Percentiles rank a stretch among this genome's conserved stretches.
phyloP scores from a whole-genome alignment of 805 yeast genomes.

The Maudiozyma turicensis region DNA sequence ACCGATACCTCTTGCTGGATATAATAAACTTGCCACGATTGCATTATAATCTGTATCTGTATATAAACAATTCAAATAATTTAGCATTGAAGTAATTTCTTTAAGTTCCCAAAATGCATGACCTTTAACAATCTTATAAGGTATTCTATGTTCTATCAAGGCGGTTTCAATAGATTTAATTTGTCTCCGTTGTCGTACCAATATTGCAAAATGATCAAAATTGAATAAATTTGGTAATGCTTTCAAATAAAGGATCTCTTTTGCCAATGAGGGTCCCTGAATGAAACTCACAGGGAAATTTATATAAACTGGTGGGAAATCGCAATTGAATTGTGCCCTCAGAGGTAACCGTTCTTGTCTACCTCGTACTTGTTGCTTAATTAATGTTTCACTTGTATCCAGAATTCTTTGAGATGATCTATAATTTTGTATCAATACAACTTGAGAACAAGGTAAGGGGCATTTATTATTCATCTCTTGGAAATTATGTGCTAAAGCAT shows the following conservation, averaged over 20 bases:
- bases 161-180: conserved; percentile 58
- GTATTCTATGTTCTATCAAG: conserved; percentile 44
- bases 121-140: conserved; percentile 64
- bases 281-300: conserved; percentile 32
- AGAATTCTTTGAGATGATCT: conserved; percentile 68
- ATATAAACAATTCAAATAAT: conserved; percentile 53
- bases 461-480: conserved; percentile 38
- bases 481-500: conserved; percentile 66
- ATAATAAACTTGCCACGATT: conserved; percentile 43
- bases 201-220: conserved; percentile 58
- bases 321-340: conserved; percentile 35
- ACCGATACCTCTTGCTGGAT: conserved; percentile 65
- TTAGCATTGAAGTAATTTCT: conserved; percentile 55
- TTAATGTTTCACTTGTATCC: conserved; percentile 51
- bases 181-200: conserved; percentile 56
- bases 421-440: conserved; percentile 60
- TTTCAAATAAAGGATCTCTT: conserved; percentile 42
- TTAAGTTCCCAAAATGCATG: conserved; percentile 69
- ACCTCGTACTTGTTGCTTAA: conserved; percentile 43
- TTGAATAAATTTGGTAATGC: conserved; percentile 37
- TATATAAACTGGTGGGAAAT: conserved; percentile 40
- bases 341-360: conserved; percentile 35
- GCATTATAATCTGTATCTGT: conserved; percentile 55
- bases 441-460: conserved; percentile 27
- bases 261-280: conserved; percentile 53